Base-by-base conservation (phyloP, 345 rosid genomes). In the Crucihimalaya himalaica region DNA sequence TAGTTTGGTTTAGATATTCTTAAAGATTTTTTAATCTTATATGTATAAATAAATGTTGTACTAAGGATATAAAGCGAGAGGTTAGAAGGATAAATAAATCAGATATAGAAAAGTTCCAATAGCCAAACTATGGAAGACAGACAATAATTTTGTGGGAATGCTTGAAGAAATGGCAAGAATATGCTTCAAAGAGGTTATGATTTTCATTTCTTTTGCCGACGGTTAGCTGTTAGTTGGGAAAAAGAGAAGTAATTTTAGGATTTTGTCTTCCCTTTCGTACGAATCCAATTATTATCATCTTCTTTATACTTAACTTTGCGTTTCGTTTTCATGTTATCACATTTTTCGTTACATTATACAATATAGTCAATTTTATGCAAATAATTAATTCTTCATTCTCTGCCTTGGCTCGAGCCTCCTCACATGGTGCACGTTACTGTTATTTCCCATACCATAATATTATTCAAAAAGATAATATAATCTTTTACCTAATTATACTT, bases 391-490 rank as follows among this genome's bases (percentile, higher is more conserved):
- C 18, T 67, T 59, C 68, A 8, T 40, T 59, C 35, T 27, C 35
- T 59, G 51, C 66, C 46, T 48, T 58, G 12, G 39, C 27, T 75
- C 39, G 47, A 75, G 37, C n/a, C 58, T 10, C 8, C 6, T 67
- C 79, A 74, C 73, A 74, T 74, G 78, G 68, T 67, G 68, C 78
- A 67, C 54, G 79, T 75, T 67, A 67, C 39, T 43, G 63, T 29
- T 34, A 54, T 21, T 59, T 59, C 68, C 10, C 48, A 51, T 75
- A 27, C 62, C 72, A 19, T 35, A 59, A 59, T 57, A 23, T 62
- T 61, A 62, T 29, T 37, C 14, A 37, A 27, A 54, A 29, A 23
- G 5, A 39, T 39, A 16, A 23, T 2, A 12, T 68, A 43, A 34
- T 58, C n/a, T 58, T 45, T 46, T 15, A 13, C 55, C 4, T 8